Evolutionary conservation across 805 yeast species (phyloP), one percentile per base, ranked within the genome.

Genomic region (Wickerhamiella cacticola): DNA sequence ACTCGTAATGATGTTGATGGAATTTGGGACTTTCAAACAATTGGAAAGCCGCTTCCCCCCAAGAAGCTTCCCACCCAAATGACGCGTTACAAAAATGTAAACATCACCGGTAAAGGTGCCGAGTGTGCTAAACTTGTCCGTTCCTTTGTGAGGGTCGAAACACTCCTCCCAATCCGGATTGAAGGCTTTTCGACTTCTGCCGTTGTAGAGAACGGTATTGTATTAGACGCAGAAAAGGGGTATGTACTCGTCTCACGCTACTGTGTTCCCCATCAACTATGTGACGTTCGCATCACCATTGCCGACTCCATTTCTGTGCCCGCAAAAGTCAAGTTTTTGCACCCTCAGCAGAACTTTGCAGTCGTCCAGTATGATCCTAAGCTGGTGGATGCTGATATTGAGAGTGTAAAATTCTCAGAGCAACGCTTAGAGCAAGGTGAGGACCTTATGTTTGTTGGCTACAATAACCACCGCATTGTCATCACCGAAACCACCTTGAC

Each of bases 261-360:
- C 50, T 70, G 75, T 48, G 84, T 87, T 22, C 94, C 95, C 6
- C 94, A 86, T 65, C 94, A 83, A 43, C 63, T 80, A 55, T 71
- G 80, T 55, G 95, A 88, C 62, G 71, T 87, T 21, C 70, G 76
- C 42, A 72, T 88, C 18, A 78, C 88, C 2, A 76, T 88, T 59
- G 95, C 96, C 3, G 95, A 88, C 53, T 81, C 94, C 1, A 75
- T 84, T 19, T 76, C 80, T 53, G 73, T 87, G 12, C 85, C 94
- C 0, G 96, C 81, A 1, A 71, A 77, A 53, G 92, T 87, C 22
- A 78, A 78, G 19, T 88, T 86, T 21, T 19, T 47, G 3, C 49
- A 47, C 22, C 49, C 49, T 7, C 49, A 47, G 24, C 49, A 47
- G 21, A 41, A 41, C 38, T 47, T 36, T 18, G 49, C 49, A n/a